These are phyloP conservation scores for Xylaria longipes DNA, from an alignment of 495 filamentous ascomycete genomes.

Conservation along the genomic window DNA sequence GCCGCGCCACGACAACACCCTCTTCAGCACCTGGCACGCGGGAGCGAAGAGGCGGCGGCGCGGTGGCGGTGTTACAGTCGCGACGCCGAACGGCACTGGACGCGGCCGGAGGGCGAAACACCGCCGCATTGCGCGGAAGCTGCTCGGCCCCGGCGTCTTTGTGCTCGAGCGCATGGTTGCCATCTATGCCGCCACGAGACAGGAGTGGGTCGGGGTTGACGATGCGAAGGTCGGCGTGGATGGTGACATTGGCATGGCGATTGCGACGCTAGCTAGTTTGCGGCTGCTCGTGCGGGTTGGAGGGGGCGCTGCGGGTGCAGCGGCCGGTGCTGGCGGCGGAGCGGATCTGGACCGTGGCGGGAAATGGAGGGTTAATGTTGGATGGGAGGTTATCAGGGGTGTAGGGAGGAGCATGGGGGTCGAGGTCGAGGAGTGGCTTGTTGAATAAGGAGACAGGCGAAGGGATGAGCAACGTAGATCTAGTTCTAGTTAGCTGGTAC, in stretches of 20 bases:
- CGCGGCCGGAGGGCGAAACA: constrained; percentile 63
- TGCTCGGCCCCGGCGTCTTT: constrained; percentile 80
- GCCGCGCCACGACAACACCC: constrained; percentile 73
- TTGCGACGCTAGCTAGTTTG: constrained; percentile 82
- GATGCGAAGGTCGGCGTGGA: constrained; percentile 44
- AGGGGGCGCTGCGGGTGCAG: constrained; percentile 46
- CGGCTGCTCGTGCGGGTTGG: constrained; percentile 70
- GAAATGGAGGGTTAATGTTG: constrained; percentile 77
- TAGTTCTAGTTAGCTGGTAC: neutral
- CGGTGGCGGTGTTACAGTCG: constrained; percentile 40
- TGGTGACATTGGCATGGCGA: constrained; percentile 70
- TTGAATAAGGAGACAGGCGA: constrained; percentile 51
- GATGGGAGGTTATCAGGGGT: constrained; percentile 72
- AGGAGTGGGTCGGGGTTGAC: constrained; percentile 60
- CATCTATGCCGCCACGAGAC: constrained; percentile 81
- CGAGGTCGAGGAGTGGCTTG: constrained; percentile 73
- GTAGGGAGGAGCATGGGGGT: constrained; percentile 73
- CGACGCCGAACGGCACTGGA: constrained; percentile 39
- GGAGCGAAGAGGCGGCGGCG: constrained; percentile 48
- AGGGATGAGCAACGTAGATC: neutral
- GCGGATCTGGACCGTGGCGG: constrained; percentile 63
- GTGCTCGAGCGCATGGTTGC: constrained; percentile 85
- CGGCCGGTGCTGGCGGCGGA: constrained; percentile 51
- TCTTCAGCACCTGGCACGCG: constrained; percentile 84
- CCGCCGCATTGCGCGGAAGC: constrained; percentile 71